Conservation (phyloP, 2,329 filamentous ascomycete genomes). For the Stagonosporopsis tanaceti region DNA sequence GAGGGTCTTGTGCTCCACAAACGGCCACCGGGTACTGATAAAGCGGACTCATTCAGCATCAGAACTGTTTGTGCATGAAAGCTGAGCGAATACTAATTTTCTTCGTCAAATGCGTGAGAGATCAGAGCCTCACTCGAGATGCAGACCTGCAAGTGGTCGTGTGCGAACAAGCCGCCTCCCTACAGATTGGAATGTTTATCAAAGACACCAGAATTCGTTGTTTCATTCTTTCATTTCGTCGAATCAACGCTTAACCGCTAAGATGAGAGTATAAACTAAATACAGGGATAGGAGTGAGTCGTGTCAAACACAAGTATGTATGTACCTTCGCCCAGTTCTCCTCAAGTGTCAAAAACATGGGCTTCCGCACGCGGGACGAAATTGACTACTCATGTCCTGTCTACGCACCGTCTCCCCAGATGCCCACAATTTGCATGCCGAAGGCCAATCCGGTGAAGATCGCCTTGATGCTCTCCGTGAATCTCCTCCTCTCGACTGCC, state of each 20-base stretch:
- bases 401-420: slow-evolving; percentile 58
- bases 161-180: background rate
- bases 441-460: slow-evolving; percentile 55
- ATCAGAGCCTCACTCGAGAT: background rate
- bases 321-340: background rate
- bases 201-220: background rate
- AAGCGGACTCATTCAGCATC: background rate
- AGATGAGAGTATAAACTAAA: slow-evolving; percentile 1
- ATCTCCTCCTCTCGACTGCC: slow-evolving; percentile 53
- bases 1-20: slow-evolving; percentile 3
- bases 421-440: slow-evolving; percentile 56
- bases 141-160: background rate
- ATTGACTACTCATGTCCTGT: background rate
- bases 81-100: background rate
- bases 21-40: background rate
- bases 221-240: background rate
- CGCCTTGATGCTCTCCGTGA: slow-evolving; percentile 53
- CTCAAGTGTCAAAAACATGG: background rate
- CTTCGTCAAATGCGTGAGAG: background rate
- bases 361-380: background rate
- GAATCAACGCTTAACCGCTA: slow-evolving; percentile 3
- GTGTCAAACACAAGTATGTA: slow-evolving; percentile 1
- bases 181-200: no score
- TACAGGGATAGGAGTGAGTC: slow-evolving; percentile 9
- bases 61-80: background rate